phyloP scores from a whole-genome alignment of 2,329 filamentous ascomycete species.

The Curvularia hawaiiensis region DNA sequence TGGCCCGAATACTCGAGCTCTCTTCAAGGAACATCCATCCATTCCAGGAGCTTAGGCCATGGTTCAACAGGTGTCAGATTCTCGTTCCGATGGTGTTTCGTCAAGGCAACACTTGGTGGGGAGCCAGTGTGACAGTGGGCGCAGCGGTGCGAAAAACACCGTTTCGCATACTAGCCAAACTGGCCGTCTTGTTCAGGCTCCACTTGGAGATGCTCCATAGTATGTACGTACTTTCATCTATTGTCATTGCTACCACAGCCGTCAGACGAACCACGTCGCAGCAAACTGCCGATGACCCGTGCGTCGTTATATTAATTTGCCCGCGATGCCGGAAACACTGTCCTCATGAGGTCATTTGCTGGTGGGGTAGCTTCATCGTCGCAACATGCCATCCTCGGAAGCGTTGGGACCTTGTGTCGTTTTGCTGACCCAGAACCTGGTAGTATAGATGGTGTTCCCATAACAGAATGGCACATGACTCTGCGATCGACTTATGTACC shows the following conservation, averaged over 20 bases:
- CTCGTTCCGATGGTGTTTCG: slow-evolving; percentile 20
- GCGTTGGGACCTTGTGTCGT: not conserved
- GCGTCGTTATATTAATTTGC: slow-evolving; percentile 7
- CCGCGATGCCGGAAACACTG: not conserved
- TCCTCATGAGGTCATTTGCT: slow-evolving; percentile 2
- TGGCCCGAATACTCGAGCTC: not conserved
- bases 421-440: not conserved
- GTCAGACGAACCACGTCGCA: slow-evolving; percentile 13
- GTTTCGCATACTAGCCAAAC: slow-evolving; percentile 21
- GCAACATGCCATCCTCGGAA: not conserved
- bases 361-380: not conserved
- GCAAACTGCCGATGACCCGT: slow-evolving; percentile 20
- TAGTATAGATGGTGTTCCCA: slow-evolving; percentile 1
- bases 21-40: slow-evolving; percentile 6
- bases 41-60: slow-evolving; percentile 22
- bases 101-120: slow-evolving; percentile 7
- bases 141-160: slow-evolving; percentile 5
- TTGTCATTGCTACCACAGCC: slow-evolving; percentile 9
- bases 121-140: slow-evolving; percentile 4
- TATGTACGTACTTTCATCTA: slow-evolving; percentile 15
- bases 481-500: not conserved
- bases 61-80: slow-evolving; percentile 14
- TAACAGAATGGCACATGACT: not conserved
- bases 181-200: slow-evolving; percentile 6
- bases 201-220: slow-evolving; percentile 8